Evolutionary conservation across 2,329 filamentous ascomycete species (phyloP), one percentile per base, ranked within the genome.

Genomic region (Colletotrichum lupini): DNA sequence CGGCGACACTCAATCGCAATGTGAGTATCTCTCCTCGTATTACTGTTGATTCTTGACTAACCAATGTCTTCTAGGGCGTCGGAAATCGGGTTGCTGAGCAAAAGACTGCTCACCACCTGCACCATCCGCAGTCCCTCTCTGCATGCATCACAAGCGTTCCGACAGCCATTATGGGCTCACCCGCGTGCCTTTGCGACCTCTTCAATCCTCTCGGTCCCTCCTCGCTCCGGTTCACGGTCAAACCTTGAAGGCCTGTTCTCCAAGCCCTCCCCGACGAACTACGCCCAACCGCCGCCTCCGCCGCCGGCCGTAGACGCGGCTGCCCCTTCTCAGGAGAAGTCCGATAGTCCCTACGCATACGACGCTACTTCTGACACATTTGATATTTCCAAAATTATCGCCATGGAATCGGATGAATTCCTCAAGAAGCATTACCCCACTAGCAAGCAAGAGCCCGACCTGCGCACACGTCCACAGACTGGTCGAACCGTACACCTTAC

Each of bases 401-500:
- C 79, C 75, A 77, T 77, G 73, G 80, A 81, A 57, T 75, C 79
- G 8, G 75, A 77, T 64, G 74, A 78, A 52, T 76, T 78, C 67
- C 59, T 75, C 68, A 70, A 67, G 46, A 66, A 73, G 30, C 58
- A 71, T 49, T 57, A 73, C 58, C 46, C 68, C 63, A 65, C 62
- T 58, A 59, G 57, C 70, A 73, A 55, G 57, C 75, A 57, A 64
- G 76, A 67, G 28, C 76, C 79, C 14, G 66, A 77, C n/a, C 74
- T 86, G 68, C 82, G 83, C 35, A 79, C 86, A 66, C 79, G 81
- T 30, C 84, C 85, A 3, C 80, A 82, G 46, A 83, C 82, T 9
- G 87, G 87, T 53, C 85, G 86, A 59, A 87, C 85, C 1, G 74
- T 85, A 3, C 76, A 84, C 61, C 80, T 89, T 58, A 78, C 77